A percentile compares a stretch with the other conserved stretches of the same genome.
phyloP scores from a whole-genome alignment of 192 early-diverging fungal species.

The Coemansia furcata region DNA sequence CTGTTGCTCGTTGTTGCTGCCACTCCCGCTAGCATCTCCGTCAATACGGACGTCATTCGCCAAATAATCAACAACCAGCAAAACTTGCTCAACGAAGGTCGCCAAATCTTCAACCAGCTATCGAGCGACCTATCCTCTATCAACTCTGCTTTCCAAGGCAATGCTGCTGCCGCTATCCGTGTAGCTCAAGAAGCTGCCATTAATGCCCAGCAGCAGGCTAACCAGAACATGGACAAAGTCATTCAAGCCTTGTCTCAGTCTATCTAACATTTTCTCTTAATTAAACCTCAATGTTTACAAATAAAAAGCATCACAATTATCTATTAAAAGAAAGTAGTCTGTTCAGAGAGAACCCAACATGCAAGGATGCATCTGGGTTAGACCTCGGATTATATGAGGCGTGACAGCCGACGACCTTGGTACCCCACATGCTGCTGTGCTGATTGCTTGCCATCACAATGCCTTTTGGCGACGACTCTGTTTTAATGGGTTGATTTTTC shows the following conservation, averaged over 20 bases:
- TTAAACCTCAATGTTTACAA: no score
- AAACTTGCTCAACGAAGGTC: background rate
- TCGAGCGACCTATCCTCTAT: background rate
- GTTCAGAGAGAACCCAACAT: no score
- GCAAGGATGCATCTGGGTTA: no score
- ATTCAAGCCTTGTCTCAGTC: background rate
- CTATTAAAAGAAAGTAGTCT: no score
- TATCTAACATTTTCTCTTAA: no score
- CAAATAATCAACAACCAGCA: background rate
- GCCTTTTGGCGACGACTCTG: no score
- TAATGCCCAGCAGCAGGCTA: background rate
- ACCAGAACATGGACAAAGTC: background rate
- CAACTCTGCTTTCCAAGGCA: background rate
- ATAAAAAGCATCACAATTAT: no score
- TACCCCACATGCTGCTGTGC: no score
- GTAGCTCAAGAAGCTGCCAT: background rate
- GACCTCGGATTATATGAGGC: no score
- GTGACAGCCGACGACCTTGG: no score
- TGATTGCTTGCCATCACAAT: no score
- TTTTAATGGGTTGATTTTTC: no score
- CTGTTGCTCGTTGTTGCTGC: background rate
- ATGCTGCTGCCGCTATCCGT: background rate
- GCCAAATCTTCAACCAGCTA: background rate
- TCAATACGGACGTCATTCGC: background rate
- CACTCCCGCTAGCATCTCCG: background rate